phyloP scores from a whole-genome alignment of 2,329 filamentous ascomycete species.

The Alternaria hordeiaustralica region DNA sequence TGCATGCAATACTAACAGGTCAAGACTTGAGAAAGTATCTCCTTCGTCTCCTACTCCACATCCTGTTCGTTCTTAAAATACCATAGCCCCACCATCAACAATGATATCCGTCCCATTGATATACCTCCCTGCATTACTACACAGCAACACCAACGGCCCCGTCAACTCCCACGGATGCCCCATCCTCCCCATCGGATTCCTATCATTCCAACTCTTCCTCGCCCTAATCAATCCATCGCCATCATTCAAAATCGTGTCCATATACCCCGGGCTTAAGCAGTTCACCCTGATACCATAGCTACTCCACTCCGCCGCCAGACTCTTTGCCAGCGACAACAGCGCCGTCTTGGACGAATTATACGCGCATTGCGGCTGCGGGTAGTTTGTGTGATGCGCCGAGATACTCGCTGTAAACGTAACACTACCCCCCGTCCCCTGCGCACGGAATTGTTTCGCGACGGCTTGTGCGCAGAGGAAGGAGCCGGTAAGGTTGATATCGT shows the following conservation, averaged over 20 bases:
- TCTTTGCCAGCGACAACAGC: constrained; percentile 67
- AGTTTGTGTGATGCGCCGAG: constrained; percentile 73
- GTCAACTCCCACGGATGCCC: constrained; percentile 68
- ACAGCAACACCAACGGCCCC: constrained; percentile 66
- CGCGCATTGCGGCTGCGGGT: constrained; percentile 72
- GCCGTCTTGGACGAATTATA: constrained; percentile 78
- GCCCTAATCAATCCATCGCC: constrained; percentile 64
- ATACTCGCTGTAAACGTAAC: constrained; percentile 73
- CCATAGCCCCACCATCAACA: constrained; percentile 62
- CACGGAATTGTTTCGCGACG: constrained; percentile 53
- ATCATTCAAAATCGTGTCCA: constrained; percentile 77
- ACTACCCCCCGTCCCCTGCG: constrained; percentile 60
- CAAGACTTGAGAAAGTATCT: no score
- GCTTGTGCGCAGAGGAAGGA: constrained; percentile 74
- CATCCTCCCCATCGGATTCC: constrained; percentile 71
- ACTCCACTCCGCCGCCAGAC: constrained; percentile 76
- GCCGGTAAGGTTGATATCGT: constrained; percentile 77
- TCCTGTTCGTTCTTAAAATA: constrained; percentile 24
- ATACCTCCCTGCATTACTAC: constrained; percentile 68
- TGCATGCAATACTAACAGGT: no score
- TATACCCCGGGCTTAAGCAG: constrained; percentile 74
- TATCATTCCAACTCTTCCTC: constrained; percentile 62
- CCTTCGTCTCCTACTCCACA: no score
- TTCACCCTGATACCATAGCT: constrained; percentile 74
- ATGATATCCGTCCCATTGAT: constrained; percentile 72